Evolutionary conservation across 1,139 yeast genomes (phyloP).

Genomic region (Blastobotrys illinoisensis): DNA sequence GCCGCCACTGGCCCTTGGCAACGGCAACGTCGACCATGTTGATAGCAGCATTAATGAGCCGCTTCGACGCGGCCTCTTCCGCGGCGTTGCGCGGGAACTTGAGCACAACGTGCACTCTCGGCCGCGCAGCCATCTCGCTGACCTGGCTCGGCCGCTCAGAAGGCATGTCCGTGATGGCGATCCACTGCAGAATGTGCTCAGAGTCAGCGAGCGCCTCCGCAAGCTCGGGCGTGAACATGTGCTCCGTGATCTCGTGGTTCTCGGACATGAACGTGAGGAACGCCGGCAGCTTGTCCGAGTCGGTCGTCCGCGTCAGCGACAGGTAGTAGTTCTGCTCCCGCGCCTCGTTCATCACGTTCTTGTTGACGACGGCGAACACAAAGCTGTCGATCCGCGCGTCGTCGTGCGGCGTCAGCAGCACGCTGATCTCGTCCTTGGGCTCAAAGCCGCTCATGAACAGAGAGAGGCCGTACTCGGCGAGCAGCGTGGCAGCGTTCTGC

Average conservation of each 20-base stretch:
- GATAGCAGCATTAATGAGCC: constrained; percentile 49
- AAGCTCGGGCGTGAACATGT: constrained; percentile 50
- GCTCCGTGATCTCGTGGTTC: constrained; percentile 70
- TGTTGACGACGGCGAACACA: constrained; percentile 79
- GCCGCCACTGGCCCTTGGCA: constrained; percentile 38
- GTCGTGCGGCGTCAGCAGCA: constrained; percentile 54
- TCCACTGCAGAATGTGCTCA: constrained; percentile 44
- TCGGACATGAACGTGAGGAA: constrained; percentile 83
- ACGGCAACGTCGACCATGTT: constrained; percentile 50
- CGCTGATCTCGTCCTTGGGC: constrained; percentile 43
- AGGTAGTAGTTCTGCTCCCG: constrained; percentile 76
- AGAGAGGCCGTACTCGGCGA: constrained; percentile 51
- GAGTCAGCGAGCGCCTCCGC: constrained; percentile 39
- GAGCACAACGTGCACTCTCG: constrained; percentile 52
- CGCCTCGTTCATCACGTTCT: constrained; percentile 69
- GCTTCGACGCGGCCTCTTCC: constrained; percentile 44
- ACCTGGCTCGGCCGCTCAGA: constrained; percentile 53
- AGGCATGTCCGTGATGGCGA: constrained; percentile 83
- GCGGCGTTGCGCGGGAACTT: constrained; percentile 42
- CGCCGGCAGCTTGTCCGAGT: constrained; percentile 66
- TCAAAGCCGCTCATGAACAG: constrained; percentile 46
- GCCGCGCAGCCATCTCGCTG: constrained; percentile 48
- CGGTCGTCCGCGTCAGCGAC: constrained; percentile 77
- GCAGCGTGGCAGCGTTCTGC: constrained; percentile 67
- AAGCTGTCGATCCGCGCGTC: constrained; percentile 52